Conservation (phyloP, 2,329 filamentous ascomycete genomes). For the Aspergillus novofumigatus region DNA sequence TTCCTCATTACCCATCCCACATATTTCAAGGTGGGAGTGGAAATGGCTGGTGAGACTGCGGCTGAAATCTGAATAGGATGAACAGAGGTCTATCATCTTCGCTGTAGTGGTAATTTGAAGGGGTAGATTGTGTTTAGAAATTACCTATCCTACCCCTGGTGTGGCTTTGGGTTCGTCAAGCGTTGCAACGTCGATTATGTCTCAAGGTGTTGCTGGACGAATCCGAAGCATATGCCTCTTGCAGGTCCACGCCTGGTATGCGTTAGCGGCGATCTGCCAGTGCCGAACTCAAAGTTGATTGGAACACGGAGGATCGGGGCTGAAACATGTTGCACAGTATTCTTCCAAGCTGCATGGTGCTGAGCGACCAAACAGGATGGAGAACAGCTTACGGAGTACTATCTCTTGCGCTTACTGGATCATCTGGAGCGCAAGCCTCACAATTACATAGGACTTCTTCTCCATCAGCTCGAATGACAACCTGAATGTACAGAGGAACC, state of each 20-base stretch:
- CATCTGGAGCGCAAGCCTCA: not conserved
- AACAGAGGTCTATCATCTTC: not conserved
- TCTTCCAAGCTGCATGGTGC: not conserved
- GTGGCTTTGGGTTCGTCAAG: not conserved
- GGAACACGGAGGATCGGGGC: not conserved
- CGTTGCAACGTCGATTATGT: not conserved
- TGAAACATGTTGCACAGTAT: not conserved
- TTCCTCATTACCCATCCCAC: not conserved
- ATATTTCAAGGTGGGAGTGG: not conserved
- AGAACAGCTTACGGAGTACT: not conserved
- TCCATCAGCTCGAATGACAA: not conserved
- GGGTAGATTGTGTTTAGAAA: not conserved
- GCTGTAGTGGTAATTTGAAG: not conserved
- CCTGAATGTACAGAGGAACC: not conserved
- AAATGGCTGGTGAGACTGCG: not conserved
- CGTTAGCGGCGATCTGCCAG: not conserved
- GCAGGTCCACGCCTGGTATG: not conserved
- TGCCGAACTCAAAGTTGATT: not conserved
- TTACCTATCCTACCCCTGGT: not conserved
- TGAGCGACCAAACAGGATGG: not conserved
- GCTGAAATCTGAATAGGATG: not conserved
- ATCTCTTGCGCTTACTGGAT: not conserved
- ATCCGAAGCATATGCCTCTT: no score
- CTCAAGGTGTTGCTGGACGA: no score
- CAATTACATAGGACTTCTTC: not conserved